Base-by-base conservation (phyloP, 257 asterid species). In the Solanum megistacrolobum region DNA sequence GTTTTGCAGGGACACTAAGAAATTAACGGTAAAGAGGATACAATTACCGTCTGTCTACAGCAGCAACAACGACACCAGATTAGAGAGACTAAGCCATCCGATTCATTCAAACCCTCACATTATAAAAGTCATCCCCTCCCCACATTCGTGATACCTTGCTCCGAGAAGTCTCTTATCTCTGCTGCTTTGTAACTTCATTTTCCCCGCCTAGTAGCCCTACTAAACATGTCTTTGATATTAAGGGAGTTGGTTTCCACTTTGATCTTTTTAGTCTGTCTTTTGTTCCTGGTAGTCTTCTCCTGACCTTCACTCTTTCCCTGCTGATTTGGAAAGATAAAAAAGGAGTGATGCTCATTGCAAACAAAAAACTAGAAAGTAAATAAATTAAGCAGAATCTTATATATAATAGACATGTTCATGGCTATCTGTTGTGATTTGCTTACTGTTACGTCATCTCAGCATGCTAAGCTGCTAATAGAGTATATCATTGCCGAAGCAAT, bases 191-290 rank as follows among this genome's bases (percentile, higher is more conserved):
- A 36, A 62, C 13, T 25, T 91, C 88, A 94, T 79, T 91, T 93
- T 81, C 92, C 90, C 86, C 89, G 95, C 90, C 96, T 92, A 73
- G 98, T 91, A 89, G 94, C 98, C 89, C 97, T 89, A 89, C 90
- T 92, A 91, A 97, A 97, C 99, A 97, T 96, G 91, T 96, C 99
- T 92, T 92, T 97, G 89, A 97, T 97, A 88, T 95, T 97, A 7
- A 92, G 92, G 23, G 98, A 92, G 89, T 94, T 93, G 65, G 91
- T 95, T 92, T 96, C 99, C 83, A 93, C 92, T 90, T 93, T 97
- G 65, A 93, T 95, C 92, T 96, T 97, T 94, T 97, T 97, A 18
- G 92, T 71, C 87, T 83, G 95, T 91, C 94, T 86, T 55, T 93
- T 93, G 20, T 78, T 68, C 87, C 87, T 89, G 3, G 87, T 76